Conservation (phyloP, 176 grass and related monocot species). For the Carex cristatella region DNA sequence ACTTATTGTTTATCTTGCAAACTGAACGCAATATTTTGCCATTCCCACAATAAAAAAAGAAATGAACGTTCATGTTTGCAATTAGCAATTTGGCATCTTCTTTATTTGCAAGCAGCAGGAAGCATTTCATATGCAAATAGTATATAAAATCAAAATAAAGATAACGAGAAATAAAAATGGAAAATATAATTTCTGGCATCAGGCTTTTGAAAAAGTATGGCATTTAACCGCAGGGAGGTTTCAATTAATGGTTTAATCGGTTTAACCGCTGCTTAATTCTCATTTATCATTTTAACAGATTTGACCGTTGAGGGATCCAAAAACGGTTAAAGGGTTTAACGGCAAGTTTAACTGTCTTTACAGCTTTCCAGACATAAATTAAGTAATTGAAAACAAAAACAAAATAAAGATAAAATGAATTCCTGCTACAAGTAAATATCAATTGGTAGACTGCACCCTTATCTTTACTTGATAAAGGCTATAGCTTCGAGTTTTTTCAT, state of each 20-base stretch:
- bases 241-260: neutral
- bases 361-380: neutral
- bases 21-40: neutral
- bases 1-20: neutral
- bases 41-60: neutral
- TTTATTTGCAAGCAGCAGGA: neutral
- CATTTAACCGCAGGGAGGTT: neutral
- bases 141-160: neutral
- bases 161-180: neutral
- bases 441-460: neutral
- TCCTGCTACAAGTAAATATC: neutral
- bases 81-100: too few species aligned
- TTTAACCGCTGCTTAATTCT: neutral
- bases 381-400: neutral
- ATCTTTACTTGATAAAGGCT: neutral
- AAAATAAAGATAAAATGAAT: neutral
- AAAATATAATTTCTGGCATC: neutral
- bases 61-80: neutral
- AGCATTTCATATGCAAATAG: neutral
- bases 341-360: neutral
- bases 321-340: neutral
- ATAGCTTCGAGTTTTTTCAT: neutral
- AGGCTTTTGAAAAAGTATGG: neutral
- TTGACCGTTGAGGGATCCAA: too few species aligned
- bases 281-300: neutral